phyloP scores from a whole-genome alignment of 1,284 basidiomycete species.

The Apiotrichum veenhuisii region DNA sequence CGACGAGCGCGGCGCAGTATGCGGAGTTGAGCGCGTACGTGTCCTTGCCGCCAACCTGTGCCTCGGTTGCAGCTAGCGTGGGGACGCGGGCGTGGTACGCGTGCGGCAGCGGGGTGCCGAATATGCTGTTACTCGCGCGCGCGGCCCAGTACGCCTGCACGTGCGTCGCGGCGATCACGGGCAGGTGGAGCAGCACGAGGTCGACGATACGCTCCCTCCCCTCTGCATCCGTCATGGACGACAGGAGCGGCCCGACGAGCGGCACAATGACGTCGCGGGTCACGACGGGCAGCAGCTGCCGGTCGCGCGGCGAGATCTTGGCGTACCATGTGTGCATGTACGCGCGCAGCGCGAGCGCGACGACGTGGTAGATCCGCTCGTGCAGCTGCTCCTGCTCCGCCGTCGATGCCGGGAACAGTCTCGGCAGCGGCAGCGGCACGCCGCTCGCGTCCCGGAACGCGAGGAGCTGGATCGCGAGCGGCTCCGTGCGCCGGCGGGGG shows the following conservation, averaged over 20 bases:
- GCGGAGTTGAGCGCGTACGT: constrained; percentile 31
- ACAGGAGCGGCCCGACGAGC: constrained; percentile 27
- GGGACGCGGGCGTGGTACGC: constrained; percentile 40
- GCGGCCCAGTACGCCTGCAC: constrained; percentile 27
- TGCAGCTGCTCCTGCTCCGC: constrained; percentile 8
- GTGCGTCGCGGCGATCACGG: constrained; percentile 28
- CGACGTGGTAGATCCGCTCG: constrained; percentile 14
- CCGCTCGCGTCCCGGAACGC: background rate
- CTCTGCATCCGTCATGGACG: constrained; percentile 11
- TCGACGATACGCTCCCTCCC: constrained; percentile 13
- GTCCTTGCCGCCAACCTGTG: background rate
- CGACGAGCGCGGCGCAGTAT: constrained; percentile 47
- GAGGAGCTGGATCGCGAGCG: constrained; percentile 14
- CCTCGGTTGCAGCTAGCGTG: constrained; percentile 6
- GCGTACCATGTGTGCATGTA: constrained; percentile 42
- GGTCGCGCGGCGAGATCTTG: constrained; percentile 36
- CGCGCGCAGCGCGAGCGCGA: constrained; percentile 25
- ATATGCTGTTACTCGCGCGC: constrained; percentile 9
- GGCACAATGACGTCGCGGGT: constrained; percentile 12
- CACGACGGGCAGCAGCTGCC: constrained; percentile 16
- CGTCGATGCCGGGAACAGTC: constrained; percentile 6
- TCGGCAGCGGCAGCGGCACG: background rate
- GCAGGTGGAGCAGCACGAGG: constrained; percentile 30
- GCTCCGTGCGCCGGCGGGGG: constrained; percentile 4
- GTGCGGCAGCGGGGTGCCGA: background rate